phyloP scores from a whole-genome alignment of 768 basidiomycete species.

The Pisolithus albus region DNA sequence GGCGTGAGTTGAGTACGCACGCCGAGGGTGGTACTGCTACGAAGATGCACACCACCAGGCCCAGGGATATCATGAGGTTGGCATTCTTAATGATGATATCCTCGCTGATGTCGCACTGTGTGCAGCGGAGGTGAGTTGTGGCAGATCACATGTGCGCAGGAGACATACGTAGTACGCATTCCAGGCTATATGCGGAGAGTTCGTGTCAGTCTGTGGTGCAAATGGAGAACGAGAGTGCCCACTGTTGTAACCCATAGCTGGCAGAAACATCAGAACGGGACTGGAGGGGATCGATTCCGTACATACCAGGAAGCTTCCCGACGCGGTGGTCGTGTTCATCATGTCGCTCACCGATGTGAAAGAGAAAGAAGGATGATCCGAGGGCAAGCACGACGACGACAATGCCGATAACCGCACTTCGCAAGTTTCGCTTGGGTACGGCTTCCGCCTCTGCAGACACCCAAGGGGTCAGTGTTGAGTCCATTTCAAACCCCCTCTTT shows the following conservation, averaged over 20 bases:
- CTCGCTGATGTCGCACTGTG: slow-evolving; percentile 55
- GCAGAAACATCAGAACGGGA: neutral
- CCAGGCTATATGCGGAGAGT: slow-evolving; percentile 41
- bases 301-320: slow-evolving; percentile 32
- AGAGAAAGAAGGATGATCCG: slow-evolving; percentile 12
- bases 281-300: neutral
- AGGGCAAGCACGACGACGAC: slow-evolving; percentile 17
- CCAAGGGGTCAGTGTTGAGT: neutral
- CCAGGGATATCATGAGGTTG: slow-evolving; percentile 42
- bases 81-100: slow-evolving; percentile 44
- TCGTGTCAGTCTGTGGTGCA: slow-evolving; percentile 2
- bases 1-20: neutral
- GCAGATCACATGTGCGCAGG: neutral
- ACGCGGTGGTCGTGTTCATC: slow-evolving; percentile 13
- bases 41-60: slow-evolving; percentile 35
- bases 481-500: neutral
- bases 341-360: slow-evolving; percentile 3
- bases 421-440: slow-evolving; percentile 2
- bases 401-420: slow-evolving; percentile 2
- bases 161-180: slow-evolving; percentile 55
- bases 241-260: slow-evolving; percentile 65
- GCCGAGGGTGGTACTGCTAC: neutral
- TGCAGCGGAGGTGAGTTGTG: neutral
- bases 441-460: neutral
- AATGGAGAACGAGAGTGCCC: slow-evolving; percentile 11